These are phyloP conservation scores for Thelephora terrestris DNA, from an alignment of 1,284 basidiomycete species.

Conservation along the genomic window DNA sequence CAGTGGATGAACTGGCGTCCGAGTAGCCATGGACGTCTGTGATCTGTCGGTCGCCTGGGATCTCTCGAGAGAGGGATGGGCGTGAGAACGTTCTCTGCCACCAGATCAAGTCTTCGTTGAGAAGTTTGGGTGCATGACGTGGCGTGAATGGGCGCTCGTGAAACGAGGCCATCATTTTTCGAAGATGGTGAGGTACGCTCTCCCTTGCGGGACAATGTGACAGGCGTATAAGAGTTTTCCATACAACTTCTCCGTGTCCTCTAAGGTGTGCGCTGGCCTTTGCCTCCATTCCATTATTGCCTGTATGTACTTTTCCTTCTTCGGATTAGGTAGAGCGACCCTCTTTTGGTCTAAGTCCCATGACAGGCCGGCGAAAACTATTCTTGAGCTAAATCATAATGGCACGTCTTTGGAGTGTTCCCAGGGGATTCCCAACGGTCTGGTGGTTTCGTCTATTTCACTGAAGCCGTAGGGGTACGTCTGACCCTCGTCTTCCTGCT, in stretches of 20 bases:
- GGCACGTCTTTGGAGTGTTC: conserved; percentile 7
- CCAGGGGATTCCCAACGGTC: conserved; percentile 8
- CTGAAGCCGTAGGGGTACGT: conserved; percentile 11
- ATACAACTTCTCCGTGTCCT: conserved; percentile 21
- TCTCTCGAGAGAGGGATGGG: conserved; percentile 10
- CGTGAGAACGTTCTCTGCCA: conserved; percentile 20
- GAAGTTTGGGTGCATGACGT: conserved; percentile 13
- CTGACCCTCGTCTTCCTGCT: conserved; percentile 2
- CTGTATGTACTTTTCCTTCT: conserved; percentile 3
- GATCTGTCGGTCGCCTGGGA: conserved; percentile 20
- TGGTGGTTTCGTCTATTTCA: conserved; percentile 14
- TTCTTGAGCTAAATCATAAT: conserved; percentile 2
- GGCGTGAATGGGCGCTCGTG: conserved; percentile 19
- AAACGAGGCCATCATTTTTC: conserved; percentile 18
- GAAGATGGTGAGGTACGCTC: conserved; percentile 24
- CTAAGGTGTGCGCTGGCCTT: conserved; percentile 11
- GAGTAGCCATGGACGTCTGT: conserved; percentile 26
- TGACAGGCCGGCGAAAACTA: conserved; percentile 8
- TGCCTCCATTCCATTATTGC: conserved; percentile 15
- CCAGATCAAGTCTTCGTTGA: conserved; percentile 25
- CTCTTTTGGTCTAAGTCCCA: conserved; percentile 7
- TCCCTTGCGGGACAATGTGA: conserved; percentile 18
- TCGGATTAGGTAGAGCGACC: conserved; percentile 4
- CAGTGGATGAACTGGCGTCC: conserved; percentile 32
- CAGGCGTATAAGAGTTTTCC: conserved; percentile 25